Conservation (phyloP, 2,329 filamentous ascomycete species). For the Alternaria brassicae region DNA sequence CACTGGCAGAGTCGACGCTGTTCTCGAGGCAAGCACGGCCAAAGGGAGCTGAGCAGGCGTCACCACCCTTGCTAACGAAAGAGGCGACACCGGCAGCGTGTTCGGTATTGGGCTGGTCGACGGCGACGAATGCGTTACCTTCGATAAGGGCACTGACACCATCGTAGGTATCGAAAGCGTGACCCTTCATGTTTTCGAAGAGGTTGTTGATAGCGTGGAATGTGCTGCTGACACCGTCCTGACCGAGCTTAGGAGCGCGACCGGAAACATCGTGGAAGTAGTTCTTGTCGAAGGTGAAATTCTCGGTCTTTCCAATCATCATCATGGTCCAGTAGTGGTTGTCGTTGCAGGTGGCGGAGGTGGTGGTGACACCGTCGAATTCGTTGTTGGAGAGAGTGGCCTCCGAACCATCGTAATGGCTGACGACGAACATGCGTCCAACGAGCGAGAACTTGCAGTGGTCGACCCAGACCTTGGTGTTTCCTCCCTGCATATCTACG, state of each 20-base stretch:
- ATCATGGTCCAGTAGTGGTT: slow-evolving; percentile 59
- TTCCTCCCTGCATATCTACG: slow-evolving; percentile 45
- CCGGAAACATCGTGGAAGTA: slow-evolving; percentile 57
- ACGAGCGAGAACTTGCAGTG: slow-evolving; percentile 53
- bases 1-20: slow-evolving; percentile 29
- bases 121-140: slow-evolving; percentile 56
- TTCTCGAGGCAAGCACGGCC: slow-evolving; percentile 30
- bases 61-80: slow-evolving; percentile 38
- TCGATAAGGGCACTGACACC: slow-evolving; percentile 46
- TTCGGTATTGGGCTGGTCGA: slow-evolving; percentile 51
- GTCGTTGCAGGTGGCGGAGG: slow-evolving; percentile 55
- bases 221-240: slow-evolving; percentile 34
- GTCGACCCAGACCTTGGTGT: slow-evolving; percentile 50
- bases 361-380: slow-evolving; percentile 54
- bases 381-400: slow-evolving; percentile 59
- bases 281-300: slow-evolving; percentile 55
- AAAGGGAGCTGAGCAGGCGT: slow-evolving; percentile 24
- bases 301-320: slow-evolving; percentile 51
- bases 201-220: slow-evolving; percentile 40
- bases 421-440: slow-evolving; percentile 56
- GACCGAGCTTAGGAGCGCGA: slow-evolving; percentile 54
- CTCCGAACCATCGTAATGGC: slow-evolving; percentile 43
- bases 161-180: slow-evolving; percentile 52
- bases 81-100: slow-evolving; percentile 36
- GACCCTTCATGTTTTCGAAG: slow-evolving; percentile 51